Evolutionary conservation across 768 basidiomycete species (phyloP), one percentile per base, ranked within the genome.

Genomic region (Leccinum aurantiacum): DNA sequence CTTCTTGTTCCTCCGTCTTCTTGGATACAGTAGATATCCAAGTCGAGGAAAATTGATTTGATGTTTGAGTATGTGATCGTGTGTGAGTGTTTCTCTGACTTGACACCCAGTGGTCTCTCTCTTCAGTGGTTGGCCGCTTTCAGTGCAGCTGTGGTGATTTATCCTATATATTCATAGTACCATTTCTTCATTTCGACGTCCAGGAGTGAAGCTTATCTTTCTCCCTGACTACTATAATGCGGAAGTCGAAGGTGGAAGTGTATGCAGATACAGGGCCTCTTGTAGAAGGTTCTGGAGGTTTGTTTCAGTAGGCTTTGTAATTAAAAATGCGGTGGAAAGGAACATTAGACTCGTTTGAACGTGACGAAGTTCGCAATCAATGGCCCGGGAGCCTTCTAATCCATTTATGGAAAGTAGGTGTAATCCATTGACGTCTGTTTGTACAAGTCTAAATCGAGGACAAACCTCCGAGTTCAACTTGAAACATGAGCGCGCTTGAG

Each of bases 401-500:
- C 41, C 41, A 4, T 8, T 41, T 46, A n/a, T 46, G 44, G 44
- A 46, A 19, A 46, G 7, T 19, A 46, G 14, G 35, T 38, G 15
- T 38, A 38, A 38, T 15, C 27, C 14, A 46, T 60, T 63, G 58
- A 22, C 17, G 4, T 22, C 9, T 60, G 13, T 55, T 63, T 60
- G 56, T 24, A 14, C 56, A 47, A 54, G 5, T 27, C 35, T 35
- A 14, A 33, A 57, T 44, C 24, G 9, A 10, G 55, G 58, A 27
- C 27, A 54, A 55, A 17, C 31, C 13, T 17, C 27, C 25, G 25
- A 25, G 25, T 25, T 25, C 25, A 25, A 25, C 25, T 25, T 25
- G 25, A 9, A 27, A 49, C 29, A 1, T 49, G 27, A 27, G 25
- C 25, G 27, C 27, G 27, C 27, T 27, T 27, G 27, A 27, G 27